Percentiles rank a stretch among this genome's conserved stretches.
Conservation (phyloP, 495 filamentous ascomycete species). For the Recurvomyces mirabilis region DNA sequence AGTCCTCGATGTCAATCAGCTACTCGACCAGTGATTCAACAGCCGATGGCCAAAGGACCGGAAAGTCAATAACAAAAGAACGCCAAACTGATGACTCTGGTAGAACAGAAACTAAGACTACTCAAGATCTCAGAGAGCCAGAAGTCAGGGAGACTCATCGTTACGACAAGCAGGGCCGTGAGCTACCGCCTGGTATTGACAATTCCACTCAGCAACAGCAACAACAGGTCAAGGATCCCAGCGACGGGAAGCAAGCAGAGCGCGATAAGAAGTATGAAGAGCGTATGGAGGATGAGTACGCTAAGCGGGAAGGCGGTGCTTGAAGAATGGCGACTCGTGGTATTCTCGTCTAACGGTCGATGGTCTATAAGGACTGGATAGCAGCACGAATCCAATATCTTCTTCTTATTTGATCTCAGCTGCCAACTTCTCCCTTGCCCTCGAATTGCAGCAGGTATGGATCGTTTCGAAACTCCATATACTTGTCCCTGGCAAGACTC, state of each 20-base stretch:
- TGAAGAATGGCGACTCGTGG: neutral
- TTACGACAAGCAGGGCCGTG: conserved; percentile 6
- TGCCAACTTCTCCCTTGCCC: conserved; percentile 14
- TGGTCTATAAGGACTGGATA: neutral
- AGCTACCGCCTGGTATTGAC: conserved; percentile 4
- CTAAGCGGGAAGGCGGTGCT: conserved; percentile 15
- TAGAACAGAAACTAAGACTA: too few relatives aligned
- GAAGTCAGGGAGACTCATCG: neutral
- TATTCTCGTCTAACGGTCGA: neutral
- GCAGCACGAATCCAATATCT: too few relatives aligned
- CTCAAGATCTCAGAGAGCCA: conserved; percentile 11
- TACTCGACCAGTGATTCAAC: too few relatives aligned
- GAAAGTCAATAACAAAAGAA: too few relatives aligned
- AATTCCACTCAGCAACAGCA: conserved; percentile 15
- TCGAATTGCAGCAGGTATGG: conserved; percentile 28
- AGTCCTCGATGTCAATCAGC: too few relatives aligned
- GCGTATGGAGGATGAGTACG: conserved; percentile 14
- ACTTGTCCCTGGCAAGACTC: conserved; percentile 60
- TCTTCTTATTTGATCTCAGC: too few relatives aligned
- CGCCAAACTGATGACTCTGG: too few relatives aligned
- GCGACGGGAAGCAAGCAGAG: conserved; percentile 32
- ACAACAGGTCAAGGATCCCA: conserved; percentile 23
- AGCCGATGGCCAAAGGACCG: too few relatives aligned
- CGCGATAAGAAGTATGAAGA: conserved; percentile 25
- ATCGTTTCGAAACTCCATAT: conserved; percentile 46